Conservation (phyloP, 2,329 filamentous ascomycete species). For the Corinectria fuckeliana region DNA sequence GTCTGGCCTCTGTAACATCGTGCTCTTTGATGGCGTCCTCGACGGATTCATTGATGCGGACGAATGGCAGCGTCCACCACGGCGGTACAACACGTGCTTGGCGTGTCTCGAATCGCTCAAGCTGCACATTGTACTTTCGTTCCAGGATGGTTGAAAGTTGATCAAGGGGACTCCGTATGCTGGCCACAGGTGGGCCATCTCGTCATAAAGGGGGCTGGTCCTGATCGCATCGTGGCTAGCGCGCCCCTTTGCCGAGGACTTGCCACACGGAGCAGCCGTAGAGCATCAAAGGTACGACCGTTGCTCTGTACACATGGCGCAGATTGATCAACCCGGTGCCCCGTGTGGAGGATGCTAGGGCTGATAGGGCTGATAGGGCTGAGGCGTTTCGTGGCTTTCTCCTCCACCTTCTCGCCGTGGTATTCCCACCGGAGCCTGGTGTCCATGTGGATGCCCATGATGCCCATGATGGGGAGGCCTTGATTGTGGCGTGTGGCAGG, state of each 20-base stretch:
- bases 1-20: not conserved
- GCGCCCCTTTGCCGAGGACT: slow-evolving; percentile 5
- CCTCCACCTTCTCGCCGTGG: no score
- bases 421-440: no score
- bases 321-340: slow-evolving; percentile 20
- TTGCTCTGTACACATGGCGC: slow-evolving; percentile 35
- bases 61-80: not conserved
- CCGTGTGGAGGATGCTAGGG: not conserved
- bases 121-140: not conserved
- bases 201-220: slow-evolving; percentile 33
- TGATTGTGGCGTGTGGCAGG: no score
- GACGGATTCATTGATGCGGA: not conserved
- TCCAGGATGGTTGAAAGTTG: not conserved
- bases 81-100: not conserved
- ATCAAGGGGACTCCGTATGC: not conserved
- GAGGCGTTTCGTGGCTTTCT: not conserved
- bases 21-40: not conserved
- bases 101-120: not conserved
- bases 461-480: no score
- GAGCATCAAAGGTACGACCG: slow-evolving; percentile 35
- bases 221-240: slow-evolving; percentile 16
- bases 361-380: not conserved
- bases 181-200: slow-evolving; percentile 19
- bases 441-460: no score
- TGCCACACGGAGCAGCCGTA: slow-evolving; percentile 40